Evolutionary conservation across 352 stramenopile species (phyloP), one percentile per base, ranked within the genome.

Genomic region (Phytophthora citricola): DNA sequence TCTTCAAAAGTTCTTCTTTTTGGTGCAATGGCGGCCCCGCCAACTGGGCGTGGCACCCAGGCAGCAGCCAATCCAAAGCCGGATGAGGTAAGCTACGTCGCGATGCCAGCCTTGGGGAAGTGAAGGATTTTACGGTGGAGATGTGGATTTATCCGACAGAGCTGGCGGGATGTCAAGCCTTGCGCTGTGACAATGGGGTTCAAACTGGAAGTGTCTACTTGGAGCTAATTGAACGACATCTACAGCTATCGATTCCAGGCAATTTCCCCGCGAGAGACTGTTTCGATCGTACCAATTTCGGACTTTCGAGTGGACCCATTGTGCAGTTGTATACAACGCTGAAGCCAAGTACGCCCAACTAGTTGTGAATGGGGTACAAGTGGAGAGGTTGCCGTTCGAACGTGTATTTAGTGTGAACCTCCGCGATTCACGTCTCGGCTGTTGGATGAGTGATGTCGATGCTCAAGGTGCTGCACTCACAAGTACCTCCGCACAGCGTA

Each of bases 101-200:
- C 94, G 49, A 81, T 80, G 14, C 83, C 86, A 6, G 75, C 76
- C 0, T 62, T 94, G 7, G 87, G 7, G 74, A 88, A 48, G 70
- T 81, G 5, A 69, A 69, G 6, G 78, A 92, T 47, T 94, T 94
- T 50, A 90, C 81, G 4, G 58, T 96, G 12, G 89, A 96, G 58
- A 78, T 93, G 61, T 96, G 89, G 89, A 71, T 96, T 4, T 87
- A 79, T 48, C 82, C 89, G 9, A 79, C 70, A 3, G 84, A 94
- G 31, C 62, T 95, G 8, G 58, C 56, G 0, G 85, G 82, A 2
- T 94, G 81, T 47, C 75, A 85, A 59, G 83, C 83, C 3, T 75
- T 96, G 17, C 73, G 87, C 54, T 90, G 76, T 15, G 87, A 96
- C 44, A 90, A 94, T 52, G 85, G 85, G 4, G 76, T 94, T 58